Conservation (phyloP, 441 rosid species). For the Croton setiger region DNA sequence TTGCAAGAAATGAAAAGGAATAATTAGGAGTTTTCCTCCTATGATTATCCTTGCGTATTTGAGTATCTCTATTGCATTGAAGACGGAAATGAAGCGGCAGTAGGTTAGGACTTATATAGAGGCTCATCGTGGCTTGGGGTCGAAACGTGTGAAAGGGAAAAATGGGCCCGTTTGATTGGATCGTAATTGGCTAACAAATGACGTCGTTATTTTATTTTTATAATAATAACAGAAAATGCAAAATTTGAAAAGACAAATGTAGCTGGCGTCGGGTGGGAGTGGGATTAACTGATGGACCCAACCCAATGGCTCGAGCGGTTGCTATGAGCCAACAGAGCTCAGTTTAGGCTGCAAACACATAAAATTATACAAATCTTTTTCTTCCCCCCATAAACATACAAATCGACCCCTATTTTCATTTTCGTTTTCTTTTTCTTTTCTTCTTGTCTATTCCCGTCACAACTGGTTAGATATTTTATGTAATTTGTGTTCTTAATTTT, state of each 20-base stretch:
- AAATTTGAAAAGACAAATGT: slow-evolving; percentile 10
- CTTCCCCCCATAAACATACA: too few relatives aligned
- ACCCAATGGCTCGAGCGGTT: background rate
- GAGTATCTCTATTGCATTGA: background rate
- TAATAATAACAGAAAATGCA: background rate
- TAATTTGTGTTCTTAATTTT: background rate
- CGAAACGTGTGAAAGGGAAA: slow-evolving; percentile 11
- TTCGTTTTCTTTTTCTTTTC: too few relatives aligned
- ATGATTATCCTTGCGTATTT: background rate
- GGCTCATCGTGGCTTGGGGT: slow-evolving; percentile 4
- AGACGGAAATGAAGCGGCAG: background rate
- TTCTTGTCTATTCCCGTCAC: too few relatives aligned
- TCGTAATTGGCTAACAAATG: background rate
- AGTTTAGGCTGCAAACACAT: background rate
- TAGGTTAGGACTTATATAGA: slow-evolving; percentile 31
- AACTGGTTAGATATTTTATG: background rate
- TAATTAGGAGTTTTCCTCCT: background rate
- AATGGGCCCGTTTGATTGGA: slow-evolving; percentile 12
- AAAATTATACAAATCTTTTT: too few relatives aligned
- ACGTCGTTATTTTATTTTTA: background rate
- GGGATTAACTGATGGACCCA: background rate
- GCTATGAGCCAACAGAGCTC: background rate
- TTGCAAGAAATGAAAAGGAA: background rate
- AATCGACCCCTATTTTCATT: too few relatives aligned
- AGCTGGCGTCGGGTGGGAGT: background rate